Evolutionary conservation across 1,139 yeast species (phyloP).

Genomic region (Pichia sp.): DNA sequence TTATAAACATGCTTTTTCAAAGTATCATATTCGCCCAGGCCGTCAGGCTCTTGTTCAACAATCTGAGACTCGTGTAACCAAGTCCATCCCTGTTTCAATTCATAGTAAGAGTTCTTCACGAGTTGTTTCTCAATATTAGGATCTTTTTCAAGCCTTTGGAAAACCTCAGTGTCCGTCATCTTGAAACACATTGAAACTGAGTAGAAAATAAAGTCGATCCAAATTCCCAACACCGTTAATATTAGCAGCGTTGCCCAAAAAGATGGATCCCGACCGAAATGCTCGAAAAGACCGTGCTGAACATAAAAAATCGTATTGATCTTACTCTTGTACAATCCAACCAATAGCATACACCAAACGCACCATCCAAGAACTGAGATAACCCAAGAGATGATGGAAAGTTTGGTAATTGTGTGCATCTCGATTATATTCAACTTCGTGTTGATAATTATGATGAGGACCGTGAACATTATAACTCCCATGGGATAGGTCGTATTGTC

Average conservation of each 20-base stretch:
- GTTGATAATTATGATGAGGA: conserved; percentile 67
- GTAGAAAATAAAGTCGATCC: conserved; percentile 62
- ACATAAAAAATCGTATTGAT: conserved; percentile 70
- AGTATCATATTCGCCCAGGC: conserved; percentile 37
- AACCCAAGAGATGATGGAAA: conserved; percentile 63
- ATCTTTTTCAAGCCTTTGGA: conserved; percentile 72
- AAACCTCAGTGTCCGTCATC: conserved; percentile 76
- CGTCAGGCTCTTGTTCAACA: conserved; percentile 29
- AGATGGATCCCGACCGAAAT: conserved; percentile 72
- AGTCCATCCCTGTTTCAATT: conserved; percentile 79
- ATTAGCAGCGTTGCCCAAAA: conserved; percentile 82
- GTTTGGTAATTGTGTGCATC: conserved; percentile 73
- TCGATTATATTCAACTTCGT: conserved; percentile 78
- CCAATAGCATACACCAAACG: conserved; percentile 77
- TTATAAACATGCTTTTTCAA: conserved; percentile 33
- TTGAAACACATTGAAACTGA: conserved; percentile 50
- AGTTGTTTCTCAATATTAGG: conserved; percentile 60
- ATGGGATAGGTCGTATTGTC: conserved; percentile 81
- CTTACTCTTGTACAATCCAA: conserved; percentile 57
- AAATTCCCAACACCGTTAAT: conserved; percentile 51
- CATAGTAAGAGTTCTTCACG: conserved; percentile 68
- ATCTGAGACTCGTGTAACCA: conserved; percentile 43
- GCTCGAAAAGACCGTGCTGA: conserved; percentile 56
- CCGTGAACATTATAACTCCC: conserved; percentile 72
- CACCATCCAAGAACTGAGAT: conserved; percentile 87